These are phyloP conservation scores for Fusarium sp. DNA, from an alignment of 2,329 filamentous ascomycete species.

Conservation along the genomic window DNA sequence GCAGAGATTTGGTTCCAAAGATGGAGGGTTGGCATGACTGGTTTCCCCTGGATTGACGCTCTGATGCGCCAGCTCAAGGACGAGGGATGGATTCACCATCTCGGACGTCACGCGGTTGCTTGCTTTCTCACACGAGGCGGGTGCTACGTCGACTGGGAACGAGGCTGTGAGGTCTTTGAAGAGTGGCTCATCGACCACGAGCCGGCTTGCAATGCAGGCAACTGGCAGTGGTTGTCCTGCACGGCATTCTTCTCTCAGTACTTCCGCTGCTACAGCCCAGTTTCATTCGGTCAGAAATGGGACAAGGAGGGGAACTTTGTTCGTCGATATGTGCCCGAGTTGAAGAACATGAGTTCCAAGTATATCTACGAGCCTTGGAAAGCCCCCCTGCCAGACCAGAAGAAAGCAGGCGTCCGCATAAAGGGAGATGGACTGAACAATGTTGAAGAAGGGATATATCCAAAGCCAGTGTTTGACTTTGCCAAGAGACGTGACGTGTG, in stretches of 20 bases:
- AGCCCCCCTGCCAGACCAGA: constrained; percentile 74
- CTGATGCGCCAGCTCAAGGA: constrained; percentile 78
- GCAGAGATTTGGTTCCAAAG: constrained; percentile 74
- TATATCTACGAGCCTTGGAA: constrained; percentile 86
- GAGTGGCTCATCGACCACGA: constrained; percentile 82
- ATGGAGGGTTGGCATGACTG: constrained; percentile 76
- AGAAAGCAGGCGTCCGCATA: constrained; percentile 72
- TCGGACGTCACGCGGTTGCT: constrained; percentile 80
- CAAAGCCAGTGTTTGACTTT: constrained; percentile 84
- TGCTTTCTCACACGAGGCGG: constrained; percentile 84
- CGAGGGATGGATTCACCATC: constrained; percentile 84
- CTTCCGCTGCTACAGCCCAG: constrained; percentile 75
- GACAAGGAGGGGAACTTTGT: constrained; percentile 75
- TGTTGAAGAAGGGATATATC: constrained; percentile 65
- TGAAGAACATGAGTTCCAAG: constrained; percentile 69
- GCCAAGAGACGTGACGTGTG: constrained; percentile 69
- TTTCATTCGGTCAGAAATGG: constrained; percentile 81
- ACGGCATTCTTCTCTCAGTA: constrained; percentile 80
- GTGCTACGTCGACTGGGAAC: constrained; percentile 82
- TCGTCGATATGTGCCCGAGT: constrained; percentile 73
- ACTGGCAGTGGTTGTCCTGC: constrained; percentile 83
- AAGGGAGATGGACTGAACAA: constrained; percentile 62
- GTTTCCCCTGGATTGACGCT: constrained; percentile 84
- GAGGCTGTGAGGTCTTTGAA: constrained; percentile 81
- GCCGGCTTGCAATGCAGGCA: constrained; percentile 76